A percentile compares a stretch with the other conserved stretches of the same genome.
phyloP scores from a whole-genome alignment of 495 filamentous ascomycete genomes.

The Bryoglossum gracile region DNA sequence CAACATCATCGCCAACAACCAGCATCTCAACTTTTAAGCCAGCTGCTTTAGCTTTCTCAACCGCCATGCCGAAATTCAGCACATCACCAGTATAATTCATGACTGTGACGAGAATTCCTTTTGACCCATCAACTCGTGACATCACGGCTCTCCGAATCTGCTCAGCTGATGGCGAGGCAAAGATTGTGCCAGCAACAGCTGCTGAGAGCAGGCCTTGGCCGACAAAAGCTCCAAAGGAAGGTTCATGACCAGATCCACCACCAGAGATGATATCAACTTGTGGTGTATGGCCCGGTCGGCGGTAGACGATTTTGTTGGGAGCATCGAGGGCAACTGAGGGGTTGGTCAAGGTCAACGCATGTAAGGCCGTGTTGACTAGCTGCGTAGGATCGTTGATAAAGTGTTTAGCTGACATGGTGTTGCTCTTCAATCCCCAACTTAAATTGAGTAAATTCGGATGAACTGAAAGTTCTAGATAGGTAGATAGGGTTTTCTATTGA shows the following conservation, averaged over 20 bases:
- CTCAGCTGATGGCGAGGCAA: constrained; percentile 80
- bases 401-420: constrained; percentile 63
- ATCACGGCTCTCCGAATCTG: constrained; percentile 76
- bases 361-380: constrained; percentile 71
- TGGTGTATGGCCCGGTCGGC: constrained; percentile 43
- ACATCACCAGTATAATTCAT: constrained; percentile 80
- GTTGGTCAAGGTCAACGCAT: constrained; percentile 74
- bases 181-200: constrained; percentile 87
- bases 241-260: constrained; percentile 90
- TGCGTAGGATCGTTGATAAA: constrained; percentile 83
- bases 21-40: constrained; percentile 85
- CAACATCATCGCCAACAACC: constrained; percentile 91
- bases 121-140: constrained; percentile 57
- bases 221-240: constrained; percentile 69
- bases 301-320: constrained; percentile 82
- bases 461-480: neutral
- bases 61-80: constrained; percentile 89
- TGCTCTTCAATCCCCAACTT: neutral
- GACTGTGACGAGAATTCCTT: constrained; percentile 64
- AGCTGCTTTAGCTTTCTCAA: constrained; percentile 82
- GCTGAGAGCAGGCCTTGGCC: constrained; percentile 71
- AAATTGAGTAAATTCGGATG: too few species aligned
- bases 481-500: neutral
- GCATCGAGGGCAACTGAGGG: constrained; percentile 74
- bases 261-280: constrained; percentile 77